Base-by-base conservation (phyloP, 306 rosid species). In the Glycine soja region DNA sequence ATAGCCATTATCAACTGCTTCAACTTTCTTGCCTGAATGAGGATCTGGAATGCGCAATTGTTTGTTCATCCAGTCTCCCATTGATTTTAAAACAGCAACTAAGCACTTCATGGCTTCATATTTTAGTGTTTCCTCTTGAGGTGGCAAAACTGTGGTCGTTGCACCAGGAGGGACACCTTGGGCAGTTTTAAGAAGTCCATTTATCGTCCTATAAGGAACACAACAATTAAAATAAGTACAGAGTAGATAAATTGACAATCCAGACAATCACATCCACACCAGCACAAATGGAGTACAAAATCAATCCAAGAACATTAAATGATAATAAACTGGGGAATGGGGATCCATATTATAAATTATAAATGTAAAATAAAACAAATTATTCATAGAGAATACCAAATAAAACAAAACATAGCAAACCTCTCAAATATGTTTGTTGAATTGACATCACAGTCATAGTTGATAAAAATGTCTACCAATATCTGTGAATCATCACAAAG, bases 391-490 rank as follows among this genome's bases (percentile, higher is more conserved):
- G 80, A 45, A 74, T 36, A 83, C 34, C 14, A 63, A 72, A 82
- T 47, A 76, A 62, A 74, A 67, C 19, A 75, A 71, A 24, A 67
- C 72, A 76, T 54, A 51, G 58, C 93, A 72, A 77, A 96, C 99
- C 99, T 92, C 88, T 96, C 99, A 86, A 93, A 96, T 86, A 96
- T 96, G 92, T 96, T 96, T 63, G 99, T 91, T 77, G 99, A 93
- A 92, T 90, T 96, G 91, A 96, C 99, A 90, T 96, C 99, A 70
- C 99, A 96, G 80, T 96, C 98, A 72, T 96, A 96, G 76, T 96
- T 96, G 85, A 93, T 91, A 79, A 96, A 96, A 87, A 96, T 92
- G 87, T 96, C 98, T 12, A 96, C 99, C 87, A 96, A 88, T 88
- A 93, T 92, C 88, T 90, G 99, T 68, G 99, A 96, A 91, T 96